Conservation (phyloP, 441 rosid genomes). For the Erodium texanum region DNA sequence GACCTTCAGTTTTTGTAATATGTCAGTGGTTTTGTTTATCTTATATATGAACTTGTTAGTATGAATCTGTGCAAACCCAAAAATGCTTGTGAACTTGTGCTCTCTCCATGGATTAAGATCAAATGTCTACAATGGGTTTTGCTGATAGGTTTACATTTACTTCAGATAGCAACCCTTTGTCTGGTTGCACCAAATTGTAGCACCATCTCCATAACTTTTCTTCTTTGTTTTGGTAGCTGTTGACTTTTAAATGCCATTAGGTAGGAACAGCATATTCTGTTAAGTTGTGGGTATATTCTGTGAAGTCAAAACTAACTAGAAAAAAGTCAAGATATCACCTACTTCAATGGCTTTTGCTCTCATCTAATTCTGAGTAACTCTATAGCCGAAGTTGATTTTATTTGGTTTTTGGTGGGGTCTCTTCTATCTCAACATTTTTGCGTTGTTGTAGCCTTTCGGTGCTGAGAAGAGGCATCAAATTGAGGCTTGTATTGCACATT, state of each 20-base stretch:
- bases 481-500: background rate
- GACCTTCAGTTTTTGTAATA: too few relatives aligned
- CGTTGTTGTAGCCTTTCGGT: background rate
- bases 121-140: background rate
- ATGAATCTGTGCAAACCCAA: too few relatives aligned
- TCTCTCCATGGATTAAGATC: background rate
- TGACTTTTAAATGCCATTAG: background rate
- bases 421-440: background rate
- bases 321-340: background rate
- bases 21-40: too few relatives aligned
- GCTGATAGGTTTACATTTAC: background rate
- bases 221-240: background rate
- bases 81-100: too few relatives aligned
- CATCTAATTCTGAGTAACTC: background rate
- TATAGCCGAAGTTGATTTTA: background rate
- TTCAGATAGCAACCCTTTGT: background rate
- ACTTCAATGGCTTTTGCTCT: background rate
- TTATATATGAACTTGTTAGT: too few relatives aligned
- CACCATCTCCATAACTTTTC: background rate
- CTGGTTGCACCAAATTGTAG: background rate
- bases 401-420: background rate
- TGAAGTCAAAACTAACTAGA: background rate
- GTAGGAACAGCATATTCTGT: background rate
- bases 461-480: background rate
- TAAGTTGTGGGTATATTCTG: background rate